phyloP scores from a whole-genome alignment of 2,329 filamentous ascomycete species.

The Pyricularia grisea region DNA sequence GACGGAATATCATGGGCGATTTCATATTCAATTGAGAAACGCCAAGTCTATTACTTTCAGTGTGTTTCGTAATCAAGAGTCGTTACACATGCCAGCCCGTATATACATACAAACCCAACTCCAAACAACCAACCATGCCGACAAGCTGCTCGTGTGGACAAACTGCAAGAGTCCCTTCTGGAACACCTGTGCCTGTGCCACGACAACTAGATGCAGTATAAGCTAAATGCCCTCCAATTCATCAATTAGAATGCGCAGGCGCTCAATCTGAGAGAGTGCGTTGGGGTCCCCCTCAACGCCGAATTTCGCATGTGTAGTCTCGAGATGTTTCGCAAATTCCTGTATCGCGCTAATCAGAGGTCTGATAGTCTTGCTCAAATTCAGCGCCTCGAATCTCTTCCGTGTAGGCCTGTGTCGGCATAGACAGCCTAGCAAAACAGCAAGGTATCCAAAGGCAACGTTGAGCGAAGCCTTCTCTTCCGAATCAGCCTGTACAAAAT shows the following conservation, averaged over 20 bases:
- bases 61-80: neutral
- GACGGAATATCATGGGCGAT: neutral
- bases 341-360: slow-evolving; percentile 41
- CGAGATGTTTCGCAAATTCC: slow-evolving; percentile 44
- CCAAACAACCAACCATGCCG: neutral
- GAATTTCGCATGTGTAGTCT: slow-evolving; percentile 25
- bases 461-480: slow-evolving; percentile 68
- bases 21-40: neutral
- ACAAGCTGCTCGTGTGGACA: neutral
- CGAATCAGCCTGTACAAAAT: slow-evolving; percentile 49
- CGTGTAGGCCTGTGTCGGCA: slow-evolving; percentile 46
- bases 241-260: slow-evolving; percentile 29
- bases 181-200: neutral
- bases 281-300: neutral
- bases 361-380: slow-evolving; percentile 31
- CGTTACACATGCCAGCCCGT: neutral
- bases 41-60: neutral
- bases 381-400: slow-evolving; percentile 29
- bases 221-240: slow-evolving; percentile 20
- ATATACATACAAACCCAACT: neutral
- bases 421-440: slow-evolving; percentile 74
- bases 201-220: neutral
- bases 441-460: slow-evolving; percentile 78
- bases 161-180: neutral
- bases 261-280: slow-evolving; percentile 11